A percentile compares a stretch with the other conserved stretches of the same genome.
phyloP scores from a whole-genome alignment of 306 rosid genomes.

The Castanea mollissima region DNA sequence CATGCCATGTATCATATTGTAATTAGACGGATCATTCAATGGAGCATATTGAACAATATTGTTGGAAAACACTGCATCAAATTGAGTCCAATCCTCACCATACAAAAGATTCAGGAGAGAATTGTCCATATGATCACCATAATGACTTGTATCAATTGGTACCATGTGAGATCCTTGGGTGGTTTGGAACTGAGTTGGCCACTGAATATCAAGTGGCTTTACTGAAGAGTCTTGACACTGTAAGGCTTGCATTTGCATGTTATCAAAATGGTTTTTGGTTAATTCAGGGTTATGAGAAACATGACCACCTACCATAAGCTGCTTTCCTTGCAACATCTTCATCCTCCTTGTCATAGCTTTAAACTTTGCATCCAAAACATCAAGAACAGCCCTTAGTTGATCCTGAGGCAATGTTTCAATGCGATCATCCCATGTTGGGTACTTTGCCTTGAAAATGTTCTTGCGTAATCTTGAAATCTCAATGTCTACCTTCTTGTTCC shows the following conservation, averaged over 20 bases:
- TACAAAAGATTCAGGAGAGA: not conserved
- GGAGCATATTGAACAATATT: not conserved
- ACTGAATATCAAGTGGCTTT: not conserved
- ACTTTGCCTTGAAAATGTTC: not conserved
- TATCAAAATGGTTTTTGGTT: not conserved
- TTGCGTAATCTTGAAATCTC: slow-evolving; percentile 6
- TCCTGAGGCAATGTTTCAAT: not conserved
- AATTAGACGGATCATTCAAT: not conserved
- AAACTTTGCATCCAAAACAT: slow-evolving; percentile 8
- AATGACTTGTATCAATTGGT: not conserved
- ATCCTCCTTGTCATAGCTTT: slow-evolving; percentile 1
- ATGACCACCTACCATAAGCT: not conserved
- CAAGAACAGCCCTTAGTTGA: not conserved
- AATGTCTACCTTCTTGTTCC: slow-evolving; percentile 3
- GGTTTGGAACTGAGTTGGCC: not conserved
- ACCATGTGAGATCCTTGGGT: not conserved
- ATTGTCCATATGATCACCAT: not conserved
- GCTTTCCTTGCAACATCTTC: slow-evolving; percentile 9
- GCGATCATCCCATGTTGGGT: slow-evolving; percentile 25
- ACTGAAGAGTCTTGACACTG: not conserved
- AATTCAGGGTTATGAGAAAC: not conserved
- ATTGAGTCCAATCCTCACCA: not conserved
- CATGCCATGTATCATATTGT: not conserved
- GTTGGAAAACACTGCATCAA: not conserved
- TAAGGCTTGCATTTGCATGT: not conserved